Evolutionary conservation across 768 basidiomycete genomes (phyloP), one percentile per base, ranked within the genome.

Genomic region (Pulveroboletus ravenelii): DNA sequence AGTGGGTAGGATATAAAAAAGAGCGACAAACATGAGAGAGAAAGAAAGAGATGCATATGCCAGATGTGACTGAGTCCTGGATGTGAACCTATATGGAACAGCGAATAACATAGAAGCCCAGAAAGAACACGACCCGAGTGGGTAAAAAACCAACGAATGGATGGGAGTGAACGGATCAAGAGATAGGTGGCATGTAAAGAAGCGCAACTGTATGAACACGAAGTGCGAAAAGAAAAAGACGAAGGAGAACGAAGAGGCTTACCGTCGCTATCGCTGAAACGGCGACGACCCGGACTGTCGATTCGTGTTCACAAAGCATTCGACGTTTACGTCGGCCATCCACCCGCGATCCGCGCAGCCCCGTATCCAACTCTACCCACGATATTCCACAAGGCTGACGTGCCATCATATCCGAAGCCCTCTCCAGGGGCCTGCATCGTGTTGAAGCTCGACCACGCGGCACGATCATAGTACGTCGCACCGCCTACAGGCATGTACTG

Each of bases 361-460:
- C 85, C 87, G 41, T 84, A 84, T 5, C 84, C 83, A 10, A 91
- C 78, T 13, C 85, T 72, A 12, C 85, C 86, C 46, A 91, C 60
- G 56, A 89, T 74, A 52, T 71, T 78, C 86, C 86, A 89, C 40
- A 89, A 74, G 10, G 78, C 78, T 17, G 77, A 73, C 2, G 83
- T 79, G 31, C 78, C 75, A 55, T 84, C 84, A 12, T 72, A 69
- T 18, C 70, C 69, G 56, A 88, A 87, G 27, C 89, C 88, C 60
- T 89, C 88, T 0, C 87, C 87, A 1, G 74, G 76, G 10, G 76
- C 79, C 44, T 79, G 78, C 72, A 92, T 77, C 10, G 78, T 71
- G 62, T 91, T 90, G 69, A 88, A 89, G 63, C 81, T 85, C 49
- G 74, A 75, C 89, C 89, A 92, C 25, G 85, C 85, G 8, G 78